A percentile compares a stretch with the other conserved stretches of the same genome.
Conservation (phyloP, 1,284 basidiomycete species). For the Chalciporus sp. region DNA sequence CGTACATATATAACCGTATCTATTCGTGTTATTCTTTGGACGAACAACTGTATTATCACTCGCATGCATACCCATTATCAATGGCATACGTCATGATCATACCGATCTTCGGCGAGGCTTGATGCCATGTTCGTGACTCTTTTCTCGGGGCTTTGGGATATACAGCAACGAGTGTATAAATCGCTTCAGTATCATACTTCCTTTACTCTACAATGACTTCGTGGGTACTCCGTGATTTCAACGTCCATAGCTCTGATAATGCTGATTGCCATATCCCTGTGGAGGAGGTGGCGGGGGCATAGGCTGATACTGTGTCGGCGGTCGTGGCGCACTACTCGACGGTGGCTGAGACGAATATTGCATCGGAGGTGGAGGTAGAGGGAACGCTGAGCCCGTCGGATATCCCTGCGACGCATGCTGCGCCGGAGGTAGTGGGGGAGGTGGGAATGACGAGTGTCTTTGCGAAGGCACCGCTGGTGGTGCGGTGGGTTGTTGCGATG, state of each 20-base stretch:
- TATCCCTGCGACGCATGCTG: constrained; percentile 33
- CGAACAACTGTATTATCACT: too few relatives aligned
- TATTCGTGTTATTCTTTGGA: too few relatives aligned
- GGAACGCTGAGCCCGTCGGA: constrained; percentile 26
- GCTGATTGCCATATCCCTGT: constrained; percentile 22
- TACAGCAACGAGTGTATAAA: too few relatives aligned
- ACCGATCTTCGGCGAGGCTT: too few relatives aligned
- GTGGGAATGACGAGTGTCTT: constrained; percentile 26
- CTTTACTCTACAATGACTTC: background rate
- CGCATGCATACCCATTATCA: too few relatives aligned
- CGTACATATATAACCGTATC: too few relatives aligned
- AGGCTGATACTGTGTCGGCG: constrained; percentile 25
- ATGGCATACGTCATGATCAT: too few relatives aligned
- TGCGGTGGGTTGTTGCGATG: constrained; percentile 22
- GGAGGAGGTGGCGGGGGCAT: constrained; percentile 38
- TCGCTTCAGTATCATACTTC: background rate
- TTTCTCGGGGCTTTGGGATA: too few relatives aligned
- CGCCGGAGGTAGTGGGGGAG: constrained; percentile 36
- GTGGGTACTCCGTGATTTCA: constrained; percentile 7
- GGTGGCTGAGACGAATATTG: constrained; percentile 29
- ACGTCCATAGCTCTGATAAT: constrained; percentile 31
- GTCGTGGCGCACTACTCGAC: constrained; percentile 16
- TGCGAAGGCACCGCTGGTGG: constrained; percentile 26
- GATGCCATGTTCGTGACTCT: too few relatives aligned
- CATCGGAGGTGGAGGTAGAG: constrained; percentile 34